A percentile compares a stretch with the other conserved stretches of the same genome.
Evolutionary conservation across 768 basidiomycete species (phyloP).

Genomic region (Glaciozyma antarctica): DNA sequence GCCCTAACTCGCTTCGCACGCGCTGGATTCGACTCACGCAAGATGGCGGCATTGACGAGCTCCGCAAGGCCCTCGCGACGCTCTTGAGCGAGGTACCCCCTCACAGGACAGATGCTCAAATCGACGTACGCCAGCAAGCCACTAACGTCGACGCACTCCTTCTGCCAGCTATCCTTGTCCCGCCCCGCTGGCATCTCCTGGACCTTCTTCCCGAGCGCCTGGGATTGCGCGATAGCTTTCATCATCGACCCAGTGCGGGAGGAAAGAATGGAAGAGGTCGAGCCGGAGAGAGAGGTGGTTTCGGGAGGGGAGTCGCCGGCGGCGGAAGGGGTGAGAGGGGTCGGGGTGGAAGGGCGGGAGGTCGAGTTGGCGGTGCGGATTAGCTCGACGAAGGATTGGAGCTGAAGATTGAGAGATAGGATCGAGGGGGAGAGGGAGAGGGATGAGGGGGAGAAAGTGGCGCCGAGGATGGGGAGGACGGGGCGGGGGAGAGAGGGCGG

Average conservation of each 20-base stretch:
- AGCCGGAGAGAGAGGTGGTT: conserved; percentile 16
- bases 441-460: conserved; percentile 15
- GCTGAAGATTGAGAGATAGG: conserved; percentile 71
- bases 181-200: conserved; percentile 48
- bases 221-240: conserved; percentile 39
- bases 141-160: conserved; percentile 64
- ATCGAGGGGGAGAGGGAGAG: conserved; percentile 63
- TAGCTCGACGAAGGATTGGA: conserved; percentile 77
- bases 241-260: conserved; percentile 22
- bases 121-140: conserved; percentile 73
- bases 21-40: conserved; percentile 50
- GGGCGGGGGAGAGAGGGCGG: background rate
- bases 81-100: conserved; percentile 63
- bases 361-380: conserved; percentile 57
- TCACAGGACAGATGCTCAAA: conserved; percentile 65
- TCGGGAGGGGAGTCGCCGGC: background rate
- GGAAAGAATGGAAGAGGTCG: conserved; percentile 17
- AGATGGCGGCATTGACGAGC: conserved; percentile 75
- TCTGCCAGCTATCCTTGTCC: conserved; percentile 55
- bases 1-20: background rate
- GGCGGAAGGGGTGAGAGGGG: background rate
- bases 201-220: conserved; percentile 59
- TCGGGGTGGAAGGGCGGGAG: conserved; percentile 7
- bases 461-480: conserved; percentile 7
- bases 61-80: conserved; percentile 74